Conservation (phyloP, 352 stramenopile species). For the Phytophthora colocasiae region DNA sequence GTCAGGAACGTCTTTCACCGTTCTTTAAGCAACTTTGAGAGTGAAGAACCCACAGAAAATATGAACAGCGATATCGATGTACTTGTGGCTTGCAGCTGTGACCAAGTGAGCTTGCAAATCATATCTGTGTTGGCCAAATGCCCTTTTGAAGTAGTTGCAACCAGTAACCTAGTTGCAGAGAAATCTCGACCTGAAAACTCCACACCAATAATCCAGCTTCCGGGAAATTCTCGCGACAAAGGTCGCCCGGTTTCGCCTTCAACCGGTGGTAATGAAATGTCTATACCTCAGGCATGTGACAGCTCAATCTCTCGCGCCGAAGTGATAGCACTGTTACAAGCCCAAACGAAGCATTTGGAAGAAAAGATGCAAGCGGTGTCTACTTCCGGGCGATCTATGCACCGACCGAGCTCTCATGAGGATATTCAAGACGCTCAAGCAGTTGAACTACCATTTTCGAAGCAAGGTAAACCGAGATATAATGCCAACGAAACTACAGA, state of each 20-base stretch:
- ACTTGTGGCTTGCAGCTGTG: conserved; percentile 29
- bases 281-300: background rate
- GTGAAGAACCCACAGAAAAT: conserved; percentile 2
- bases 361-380: conserved; percentile 28
- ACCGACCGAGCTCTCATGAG: background rate
- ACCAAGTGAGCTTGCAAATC: conserved; percentile 25
- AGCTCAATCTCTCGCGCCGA: conserved; percentile 37
- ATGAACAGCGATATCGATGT: conserved; percentile 19
- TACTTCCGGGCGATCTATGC: background rate
- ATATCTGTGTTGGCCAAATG: conserved; percentile 21
- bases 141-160: background rate
- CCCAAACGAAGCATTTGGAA: conserved; percentile 29
- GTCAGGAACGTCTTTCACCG: conserved; percentile 18
- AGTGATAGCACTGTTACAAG: conserved; percentile 34
- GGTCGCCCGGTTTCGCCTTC: background rate
- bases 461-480: background rate
- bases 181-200: background rate
- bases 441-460: background rate
- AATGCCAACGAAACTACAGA: background rate
- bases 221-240: background rate
- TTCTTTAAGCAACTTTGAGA: conserved; percentile 11
- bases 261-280: background rate
- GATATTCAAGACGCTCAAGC: background rate
- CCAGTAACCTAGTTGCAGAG: background rate
- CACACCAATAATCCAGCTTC: background rate